phyloP scores from a whole-genome alignment of 768 basidiomycete genomes.

The Lanmaoa rubissima region DNA sequence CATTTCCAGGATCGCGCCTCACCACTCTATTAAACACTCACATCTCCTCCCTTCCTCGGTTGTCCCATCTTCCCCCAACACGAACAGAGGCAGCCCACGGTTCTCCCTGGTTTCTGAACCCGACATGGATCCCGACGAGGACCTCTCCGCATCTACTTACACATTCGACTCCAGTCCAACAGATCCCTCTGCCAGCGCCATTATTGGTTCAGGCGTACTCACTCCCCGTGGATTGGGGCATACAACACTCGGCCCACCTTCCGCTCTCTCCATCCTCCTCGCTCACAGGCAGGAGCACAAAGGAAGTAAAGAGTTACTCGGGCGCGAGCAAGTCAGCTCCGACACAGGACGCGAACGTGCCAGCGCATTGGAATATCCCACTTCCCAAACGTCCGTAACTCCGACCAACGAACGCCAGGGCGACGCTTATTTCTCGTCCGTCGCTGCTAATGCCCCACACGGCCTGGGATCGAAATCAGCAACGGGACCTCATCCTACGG shows the following conservation, averaged over 20 bases:
- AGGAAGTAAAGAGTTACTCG: not conserved
- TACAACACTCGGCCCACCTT: slow-evolving; percentile 26
- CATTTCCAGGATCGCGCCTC: slow-evolving; percentile 14
- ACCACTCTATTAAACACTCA: slow-evolving; percentile 16
- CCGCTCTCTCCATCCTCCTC: slow-evolving; percentile 38
- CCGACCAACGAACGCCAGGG: slow-evolving; percentile 19
- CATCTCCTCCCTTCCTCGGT: slow-evolving; percentile 25
- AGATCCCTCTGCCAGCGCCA: slow-evolving; percentile 1
- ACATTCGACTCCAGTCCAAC: slow-evolving; percentile 24
- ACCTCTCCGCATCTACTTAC: slow-evolving; percentile 31
- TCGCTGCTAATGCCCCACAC: not conserved
- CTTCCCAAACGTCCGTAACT: slow-evolving; percentile 17
- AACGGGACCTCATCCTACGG: not conserved
- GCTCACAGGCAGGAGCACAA: slow-evolving; percentile 19
- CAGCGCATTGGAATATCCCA: not conserved
- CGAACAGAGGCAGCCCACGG: slow-evolving; percentile 23
- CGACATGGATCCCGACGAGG: slow-evolving; percentile 25
- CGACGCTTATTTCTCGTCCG: slow-evolving; percentile 2
- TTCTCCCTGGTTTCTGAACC: slow-evolving; percentile 23
- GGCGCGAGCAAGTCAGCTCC: not conserved
- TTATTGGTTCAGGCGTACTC: slow-evolving; percentile 11
- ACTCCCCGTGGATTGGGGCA: slow-evolving; percentile 25
- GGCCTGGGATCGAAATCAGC: not conserved
- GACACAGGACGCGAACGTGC: not conserved
- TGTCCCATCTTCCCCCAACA: slow-evolving; percentile 20